Evolutionary conservation across 2,329 filamentous ascomycete genomes (phyloP).

Genomic region (Diaporthe batatas): DNA sequence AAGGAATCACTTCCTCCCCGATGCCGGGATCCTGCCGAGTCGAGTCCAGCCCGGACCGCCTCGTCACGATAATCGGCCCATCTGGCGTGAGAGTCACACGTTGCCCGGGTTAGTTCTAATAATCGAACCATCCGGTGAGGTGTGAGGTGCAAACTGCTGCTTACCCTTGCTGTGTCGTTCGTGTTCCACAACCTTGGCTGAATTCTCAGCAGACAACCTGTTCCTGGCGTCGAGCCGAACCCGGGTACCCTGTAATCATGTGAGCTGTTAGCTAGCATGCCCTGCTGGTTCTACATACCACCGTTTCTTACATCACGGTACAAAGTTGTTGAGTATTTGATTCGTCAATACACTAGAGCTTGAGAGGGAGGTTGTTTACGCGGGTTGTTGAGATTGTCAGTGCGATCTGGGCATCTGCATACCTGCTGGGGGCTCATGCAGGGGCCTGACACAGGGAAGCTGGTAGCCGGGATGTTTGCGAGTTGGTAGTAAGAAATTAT

Average conservation of each 20-base stretch:
- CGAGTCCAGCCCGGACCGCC: background rate
- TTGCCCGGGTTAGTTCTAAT: background rate
- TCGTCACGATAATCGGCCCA: background rate
- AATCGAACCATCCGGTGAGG: background rate
- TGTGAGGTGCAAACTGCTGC: background rate
- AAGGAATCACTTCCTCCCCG: background rate
- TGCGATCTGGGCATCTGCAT: background rate
- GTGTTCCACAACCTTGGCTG: no score
- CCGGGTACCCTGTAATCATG: background rate
- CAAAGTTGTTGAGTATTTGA: conserved; percentile 4
- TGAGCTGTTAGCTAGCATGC: background rate
- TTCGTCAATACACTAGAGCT: background rate
- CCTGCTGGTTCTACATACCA: conserved; percentile 1
- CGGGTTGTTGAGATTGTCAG: background rate
- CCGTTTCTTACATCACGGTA: background rate
- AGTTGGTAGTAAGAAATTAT: background rate
- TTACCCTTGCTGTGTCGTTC: background rate
- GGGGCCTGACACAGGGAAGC: background rate
- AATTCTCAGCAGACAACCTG: conserved; percentile 14
- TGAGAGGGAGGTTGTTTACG: background rate
- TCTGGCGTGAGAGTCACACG: conserved; percentile 18
- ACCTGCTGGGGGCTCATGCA: background rate
- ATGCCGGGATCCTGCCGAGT: background rate
- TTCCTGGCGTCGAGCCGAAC: conserved; percentile 4
- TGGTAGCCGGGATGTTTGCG: background rate